Conservation (phyloP, 768 basidiomycete genomes). For the Coprinopsis sp. region DNA sequence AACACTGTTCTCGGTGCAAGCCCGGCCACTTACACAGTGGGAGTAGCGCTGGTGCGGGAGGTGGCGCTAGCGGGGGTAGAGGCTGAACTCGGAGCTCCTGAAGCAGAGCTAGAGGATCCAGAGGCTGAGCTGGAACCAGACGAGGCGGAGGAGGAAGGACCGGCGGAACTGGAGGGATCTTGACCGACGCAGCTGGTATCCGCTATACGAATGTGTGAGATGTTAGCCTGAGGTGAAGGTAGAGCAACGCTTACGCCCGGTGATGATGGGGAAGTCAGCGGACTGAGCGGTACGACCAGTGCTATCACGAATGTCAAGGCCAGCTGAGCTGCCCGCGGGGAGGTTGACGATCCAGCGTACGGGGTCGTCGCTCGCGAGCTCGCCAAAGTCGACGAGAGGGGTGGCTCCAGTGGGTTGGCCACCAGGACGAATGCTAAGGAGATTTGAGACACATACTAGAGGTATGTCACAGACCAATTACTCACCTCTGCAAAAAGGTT, state of each 20-base stretch:
- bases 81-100: too few species aligned
- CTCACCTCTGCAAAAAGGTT: slow-evolving; percentile 33
- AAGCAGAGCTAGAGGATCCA: too few species aligned
- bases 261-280: slow-evolving; percentile 45
- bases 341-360: slow-evolving; percentile 1
- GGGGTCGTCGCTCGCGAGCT: slow-evolving; percentile 16
- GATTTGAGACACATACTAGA: not conserved
- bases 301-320: slow-evolving; percentile 56
- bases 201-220: slow-evolving; percentile 16
- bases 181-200: slow-evolving; percentile 34
- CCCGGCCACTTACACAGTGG: slow-evolving; percentile 10
- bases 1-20: not conserved
- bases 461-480: not conserved
- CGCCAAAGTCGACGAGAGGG: slow-evolving; percentile 45
- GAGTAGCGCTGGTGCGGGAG: slow-evolving; percentile 13
- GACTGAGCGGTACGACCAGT: slow-evolving; percentile 47
- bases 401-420: slow-evolving; percentile 35
- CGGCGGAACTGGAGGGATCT: slow-evolving; percentile 15
- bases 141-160: slow-evolving; percentile 16
- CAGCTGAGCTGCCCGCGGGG: slow-evolving; percentile 35
- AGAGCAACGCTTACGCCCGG: slow-evolving; percentile 42
- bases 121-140: slow-evolving; percentile 13
- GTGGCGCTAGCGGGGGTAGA: slow-evolving; percentile 10
- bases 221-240: not conserved
- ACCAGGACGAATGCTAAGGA: slow-evolving; percentile 51